phyloP scores from a whole-genome alignment of 805 yeast species.

The Starmerella asiatica region DNA sequence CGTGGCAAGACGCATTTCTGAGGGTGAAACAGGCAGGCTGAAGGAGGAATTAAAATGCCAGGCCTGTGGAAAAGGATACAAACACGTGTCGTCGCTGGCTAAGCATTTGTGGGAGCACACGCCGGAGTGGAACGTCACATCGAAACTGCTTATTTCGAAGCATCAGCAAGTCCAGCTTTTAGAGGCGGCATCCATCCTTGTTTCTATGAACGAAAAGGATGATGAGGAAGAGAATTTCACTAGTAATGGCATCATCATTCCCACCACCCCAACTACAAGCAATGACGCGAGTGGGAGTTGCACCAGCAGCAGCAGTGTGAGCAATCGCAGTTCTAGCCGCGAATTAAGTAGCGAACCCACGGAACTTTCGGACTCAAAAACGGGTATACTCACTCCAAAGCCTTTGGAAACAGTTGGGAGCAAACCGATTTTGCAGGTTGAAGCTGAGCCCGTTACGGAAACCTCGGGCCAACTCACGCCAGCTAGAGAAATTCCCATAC shows the following conservation, averaged over 20 bases:
- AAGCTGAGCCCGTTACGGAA: neutral
- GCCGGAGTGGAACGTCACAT: slow-evolving; percentile 84
- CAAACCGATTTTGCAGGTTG: neutral
- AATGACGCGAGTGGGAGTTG: no score
- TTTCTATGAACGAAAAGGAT: slow-evolving; percentile 46
- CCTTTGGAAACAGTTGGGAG: no score
- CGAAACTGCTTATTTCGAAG: slow-evolving; percentile 65
- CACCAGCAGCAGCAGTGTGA: no score
- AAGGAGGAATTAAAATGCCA: slow-evolving; percentile 79
- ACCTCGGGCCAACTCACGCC: slow-evolving; percentile 8
- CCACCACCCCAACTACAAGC: no score
- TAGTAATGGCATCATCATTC: slow-evolving; percentile 7
- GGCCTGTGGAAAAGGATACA: slow-evolving; percentile 84
- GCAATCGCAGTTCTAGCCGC: neutral
- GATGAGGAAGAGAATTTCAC: slow-evolving; percentile 11
- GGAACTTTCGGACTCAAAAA: neutral
- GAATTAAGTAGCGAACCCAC: neutral
- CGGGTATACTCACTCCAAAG: neutral
- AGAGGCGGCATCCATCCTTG: slow-evolving; percentile 51
- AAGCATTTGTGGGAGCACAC: slow-evolving; percentile 91
- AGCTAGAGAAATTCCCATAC: slow-evolving; percentile 15
- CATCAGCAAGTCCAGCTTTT: slow-evolving; percentile 77
- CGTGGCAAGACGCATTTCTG: slow-evolving; percentile 70
- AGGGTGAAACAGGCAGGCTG: slow-evolving; percentile 73
- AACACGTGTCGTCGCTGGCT: slow-evolving; percentile 75